Evolutionary conservation across 116 monocot genomes (phyloP), one percentile per base, ranked within the genome.

Genomic region (Dioscorea cayenensis): DNA sequence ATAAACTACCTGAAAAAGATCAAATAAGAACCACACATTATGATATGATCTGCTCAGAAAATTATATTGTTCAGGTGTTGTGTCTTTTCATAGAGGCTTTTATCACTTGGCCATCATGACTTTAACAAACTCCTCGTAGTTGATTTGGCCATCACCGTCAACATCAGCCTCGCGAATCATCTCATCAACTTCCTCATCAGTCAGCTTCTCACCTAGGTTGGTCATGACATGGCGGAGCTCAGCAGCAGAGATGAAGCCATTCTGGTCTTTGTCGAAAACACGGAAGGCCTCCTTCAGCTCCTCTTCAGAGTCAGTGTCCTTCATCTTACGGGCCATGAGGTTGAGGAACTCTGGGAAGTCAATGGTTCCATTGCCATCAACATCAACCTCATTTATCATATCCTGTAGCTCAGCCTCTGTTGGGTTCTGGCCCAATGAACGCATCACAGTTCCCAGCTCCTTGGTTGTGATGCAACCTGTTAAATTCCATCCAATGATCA

Each of bases 111-210:
- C 55, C 55, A 55, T 55, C 55, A 55, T 55, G 4, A 55, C 55
- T 55, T 55, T 55, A n/a, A 55, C 55, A 55, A 55, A 55, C 55
- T 55, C 55, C 55, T 55, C 55, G 55, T 55, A 55, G 55, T 55
- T 55, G 18, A 55, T 55, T n/a, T 55, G 55, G 55, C 55, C 55
- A 55, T 55, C 55, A 55, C 55, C 55, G 17, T 55, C 55, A 55
- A 55, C 55, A 55, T 55, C 55, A n/a, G 55, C 55, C 18, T 55
- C 55, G 19, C 55, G 55, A 55, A 55, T 55, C 55, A 55, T 55
- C 55, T 55, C 55, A n/a, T 55, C 55, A 0, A 55, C 55, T n/a
- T 55, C 55, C 55, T 55, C 55, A 55, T 55, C 55, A 16, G 55
- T 55, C 55, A 55, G 55, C n/a, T 55, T 55, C 55, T 55, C 55